These are phyloP conservation scores for Aurifilum marmelostoma DNA, from an alignment of 2,329 filamentous ascomycete species.

Conservation along the genomic window DNA sequence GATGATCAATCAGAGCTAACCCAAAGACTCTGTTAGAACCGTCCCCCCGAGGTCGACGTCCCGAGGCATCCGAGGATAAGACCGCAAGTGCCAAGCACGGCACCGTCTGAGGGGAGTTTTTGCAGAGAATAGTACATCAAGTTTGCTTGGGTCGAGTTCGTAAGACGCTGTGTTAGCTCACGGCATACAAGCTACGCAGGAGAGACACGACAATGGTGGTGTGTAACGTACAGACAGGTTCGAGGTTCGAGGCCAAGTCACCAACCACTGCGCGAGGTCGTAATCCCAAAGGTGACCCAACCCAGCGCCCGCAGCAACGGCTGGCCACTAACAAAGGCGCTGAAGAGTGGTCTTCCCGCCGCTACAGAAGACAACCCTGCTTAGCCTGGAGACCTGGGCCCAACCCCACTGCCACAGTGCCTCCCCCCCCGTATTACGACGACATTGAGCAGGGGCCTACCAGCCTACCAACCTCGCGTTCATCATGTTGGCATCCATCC, in stretches of 20 bases:
- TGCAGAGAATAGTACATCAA: background rate
- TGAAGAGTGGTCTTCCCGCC: background rate
- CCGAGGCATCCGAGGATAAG: background rate
- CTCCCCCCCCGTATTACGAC: background rate
- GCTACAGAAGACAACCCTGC: background rate
- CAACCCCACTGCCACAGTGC: background rate
- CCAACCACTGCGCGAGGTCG: background rate
- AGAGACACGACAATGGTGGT: background rate
- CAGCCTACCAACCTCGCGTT: background rate
- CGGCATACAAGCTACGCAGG: background rate
- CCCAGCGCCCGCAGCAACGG: background rate
- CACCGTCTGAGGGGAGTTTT: background rate
- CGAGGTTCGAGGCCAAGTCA: background rate
- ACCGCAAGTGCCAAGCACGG: background rate
- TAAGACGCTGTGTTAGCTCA: background rate
- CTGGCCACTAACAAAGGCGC: background rate
- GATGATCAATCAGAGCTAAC: background rate
- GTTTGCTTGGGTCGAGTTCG: background rate
- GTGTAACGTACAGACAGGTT: too few species aligned
- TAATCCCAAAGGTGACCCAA: background rate
- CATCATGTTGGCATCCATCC: background rate
- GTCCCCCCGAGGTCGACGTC: background rate
- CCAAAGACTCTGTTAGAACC: background rate
- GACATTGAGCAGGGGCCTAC: background rate
- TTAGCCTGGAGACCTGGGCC: background rate